Percentiles rank a stretch among this genome's conserved stretches.
Evolutionary conservation across 139 green algal genomes (phyloP).

Genomic region (Chlorokybus atmophyticus): DNA sequence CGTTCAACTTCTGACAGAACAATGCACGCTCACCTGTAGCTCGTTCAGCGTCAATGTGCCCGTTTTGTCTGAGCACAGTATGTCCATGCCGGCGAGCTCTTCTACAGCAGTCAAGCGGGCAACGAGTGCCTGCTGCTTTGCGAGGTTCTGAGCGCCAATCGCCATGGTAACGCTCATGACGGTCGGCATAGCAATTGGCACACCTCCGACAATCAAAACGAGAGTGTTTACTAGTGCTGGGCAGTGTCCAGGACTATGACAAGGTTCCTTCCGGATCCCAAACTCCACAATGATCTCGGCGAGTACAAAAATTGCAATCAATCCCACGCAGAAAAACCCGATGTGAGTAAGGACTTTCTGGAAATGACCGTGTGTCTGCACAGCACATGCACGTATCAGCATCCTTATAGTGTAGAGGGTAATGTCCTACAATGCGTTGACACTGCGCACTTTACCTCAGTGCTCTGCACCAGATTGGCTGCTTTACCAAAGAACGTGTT

Average conservation of each 20-base stretch:
- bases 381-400: no score
- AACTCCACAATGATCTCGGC: not conserved
- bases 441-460: no score
- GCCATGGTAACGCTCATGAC: constrained; percentile 70
- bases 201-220: constrained; percentile 68
- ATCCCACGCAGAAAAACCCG: constrained; percentile 53
- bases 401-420: no score
- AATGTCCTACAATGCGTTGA: no score
- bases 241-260: not conserved
- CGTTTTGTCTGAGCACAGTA: constrained; percentile 74
- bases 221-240: constrained; percentile 46
- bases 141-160: constrained; percentile 56
- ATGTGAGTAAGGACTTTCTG: constrained; percentile 65
- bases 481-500: no score
- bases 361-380: no score
- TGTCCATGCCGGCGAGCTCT: constrained; percentile 83
- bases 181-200: constrained; percentile 79
- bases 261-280: not conserved
- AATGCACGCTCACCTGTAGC: constrained; percentile 69
- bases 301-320: constrained; percentile 29
- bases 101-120: constrained; percentile 70
- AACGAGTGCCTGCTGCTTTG: no score
- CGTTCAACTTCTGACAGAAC: no score
- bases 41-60: constrained; percentile 78
- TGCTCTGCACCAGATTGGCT: no score